Base-by-base conservation (phyloP, 768 basidiomycete genomes). In the Pleurotus tuoliensis region DNA sequence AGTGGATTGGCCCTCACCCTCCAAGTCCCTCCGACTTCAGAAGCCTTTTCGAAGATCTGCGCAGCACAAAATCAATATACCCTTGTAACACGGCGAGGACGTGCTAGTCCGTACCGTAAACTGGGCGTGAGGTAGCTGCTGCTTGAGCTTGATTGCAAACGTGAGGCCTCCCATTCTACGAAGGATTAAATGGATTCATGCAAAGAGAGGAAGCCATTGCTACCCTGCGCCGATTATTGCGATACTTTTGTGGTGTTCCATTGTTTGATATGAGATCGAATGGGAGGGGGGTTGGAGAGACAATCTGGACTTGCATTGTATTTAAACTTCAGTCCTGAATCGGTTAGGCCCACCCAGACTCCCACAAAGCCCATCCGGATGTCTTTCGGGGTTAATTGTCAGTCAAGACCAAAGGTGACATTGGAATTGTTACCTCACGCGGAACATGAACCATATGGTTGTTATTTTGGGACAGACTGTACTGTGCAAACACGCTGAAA, bases 21-120 rank as follows among this genome's bases (percentile, higher is more conserved):
- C 80, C 81, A 82, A 27, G 78, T 79, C 38, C 81, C 80, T 8
- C 81, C 81, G 15, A 82, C 70, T 38, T 75, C 73, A 3, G 51
- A 48, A 4, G 63, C 73, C 54, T 78, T 76, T 60, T 82, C 81
- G 30, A 73, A 78, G 16, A 82, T 76, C 82, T 81, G 58, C 48
- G 5, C 5, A 9, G 20, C 4, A 1, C 24, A 13, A 20, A 47
- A n/a, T 27, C 27, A 43, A 13, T 30, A 30, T 11, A 25, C 7
- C 18, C 34, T 34, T 39, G 11, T 37, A 18, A 24, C 13, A 20
- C 1, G 30, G 48, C 6, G 47, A 1, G 5, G 55, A n/a, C 12
- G 8, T 18, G 2, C 11, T 15, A 60, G 3, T 25, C 4, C 73
- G 40, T 60, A 76, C 81, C 9, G 65, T 73, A 54, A 80, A 80